Percentiles rank a stretch among this genome's conserved stretches.
Evolutionary conservation across 352 stramenopile species (phyloP).

Genomic region (Pythium dissotocum): DNA sequence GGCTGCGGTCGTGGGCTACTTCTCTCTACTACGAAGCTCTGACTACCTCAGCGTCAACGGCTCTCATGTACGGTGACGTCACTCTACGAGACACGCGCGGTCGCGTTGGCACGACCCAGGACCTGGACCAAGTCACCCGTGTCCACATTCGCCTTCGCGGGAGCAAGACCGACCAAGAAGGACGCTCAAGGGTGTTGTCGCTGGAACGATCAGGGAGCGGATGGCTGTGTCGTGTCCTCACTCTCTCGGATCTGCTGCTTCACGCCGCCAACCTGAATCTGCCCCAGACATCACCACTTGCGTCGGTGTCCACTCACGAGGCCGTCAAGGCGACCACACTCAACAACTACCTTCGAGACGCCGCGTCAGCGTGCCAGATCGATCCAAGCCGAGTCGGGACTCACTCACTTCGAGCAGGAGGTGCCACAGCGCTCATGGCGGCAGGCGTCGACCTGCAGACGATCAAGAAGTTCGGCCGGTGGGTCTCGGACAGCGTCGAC

Average conservation of each 20-base stretch:
- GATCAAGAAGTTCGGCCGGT: constrained; percentile 11
- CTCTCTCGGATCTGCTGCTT: not conserved
- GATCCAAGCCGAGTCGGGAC: not conserved
- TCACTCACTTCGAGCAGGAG: constrained; percentile 12
- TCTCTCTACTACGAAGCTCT: constrained; percentile 7
- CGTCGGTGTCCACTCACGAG: not conserved
- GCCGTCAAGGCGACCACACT: no score
- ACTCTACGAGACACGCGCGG: not conserved
- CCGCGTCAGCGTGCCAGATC: not conserved
- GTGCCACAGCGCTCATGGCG: constrained; percentile 10
- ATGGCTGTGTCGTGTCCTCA: constrained; percentile 5
- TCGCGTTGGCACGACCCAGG: not conserved
- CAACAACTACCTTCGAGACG: not conserved
- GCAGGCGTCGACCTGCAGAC: constrained; percentile 3
- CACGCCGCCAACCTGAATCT: no score
- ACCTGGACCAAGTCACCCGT: no score
- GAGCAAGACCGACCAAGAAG: constrained; percentile 27
- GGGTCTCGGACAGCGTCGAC: constrained; percentile 3
- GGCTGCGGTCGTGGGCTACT: constrained; percentile 22
- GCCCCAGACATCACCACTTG: no score
- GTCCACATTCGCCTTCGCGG: no score
- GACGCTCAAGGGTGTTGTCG: not conserved
- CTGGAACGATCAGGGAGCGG: not conserved
- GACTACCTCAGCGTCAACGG: constrained; percentile 27
- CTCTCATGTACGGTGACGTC: not conserved